phyloP scores from a whole-genome alignment of 73 alveolate species.

The Breviolum minutum region DNA sequence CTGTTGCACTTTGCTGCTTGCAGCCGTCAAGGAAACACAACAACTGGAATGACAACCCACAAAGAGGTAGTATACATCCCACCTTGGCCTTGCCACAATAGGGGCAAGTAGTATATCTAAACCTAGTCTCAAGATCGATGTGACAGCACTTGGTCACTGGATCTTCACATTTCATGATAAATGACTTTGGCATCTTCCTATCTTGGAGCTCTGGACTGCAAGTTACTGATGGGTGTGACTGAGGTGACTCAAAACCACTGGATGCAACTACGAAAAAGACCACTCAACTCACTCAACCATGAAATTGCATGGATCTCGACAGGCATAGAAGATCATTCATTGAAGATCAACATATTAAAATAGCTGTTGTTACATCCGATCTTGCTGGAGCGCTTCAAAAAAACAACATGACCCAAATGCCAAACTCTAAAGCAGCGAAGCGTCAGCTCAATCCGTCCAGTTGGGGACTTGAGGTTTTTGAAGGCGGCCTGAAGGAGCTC shows the following conservation, averaged over 20 bases:
- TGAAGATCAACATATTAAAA: too few species aligned
- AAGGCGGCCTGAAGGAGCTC: constrained; percentile 35
- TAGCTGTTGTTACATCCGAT: background rate
- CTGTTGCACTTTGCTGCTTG: too few species aligned
- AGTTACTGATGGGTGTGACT: too few species aligned
- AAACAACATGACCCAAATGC: background rate
- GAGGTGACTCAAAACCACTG: too few species aligned
- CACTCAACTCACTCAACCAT: background rate
- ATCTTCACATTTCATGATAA: too few species aligned
- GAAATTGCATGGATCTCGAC: background rate
- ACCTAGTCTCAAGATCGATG: background rate
- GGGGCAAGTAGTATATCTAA: constrained; percentile 75
- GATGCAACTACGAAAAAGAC: too few species aligned
- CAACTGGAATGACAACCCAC: too few species aligned
- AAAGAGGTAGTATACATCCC: background rate
- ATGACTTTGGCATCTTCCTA: too few species aligned
- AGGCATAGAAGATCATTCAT: too few species aligned
- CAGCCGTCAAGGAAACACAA: too few species aligned
- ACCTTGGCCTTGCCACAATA: constrained; percentile 87
- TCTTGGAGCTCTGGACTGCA: too few species aligned
- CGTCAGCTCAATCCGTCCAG: constrained; percentile 3
- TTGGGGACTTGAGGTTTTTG: constrained; percentile 10
- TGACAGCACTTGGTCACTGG: too few species aligned
- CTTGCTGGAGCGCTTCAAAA: background rate
- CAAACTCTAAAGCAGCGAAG: background rate